Conservation (phyloP, 805 yeast species). For the Helenozyma baotianmanensis region DNA sequence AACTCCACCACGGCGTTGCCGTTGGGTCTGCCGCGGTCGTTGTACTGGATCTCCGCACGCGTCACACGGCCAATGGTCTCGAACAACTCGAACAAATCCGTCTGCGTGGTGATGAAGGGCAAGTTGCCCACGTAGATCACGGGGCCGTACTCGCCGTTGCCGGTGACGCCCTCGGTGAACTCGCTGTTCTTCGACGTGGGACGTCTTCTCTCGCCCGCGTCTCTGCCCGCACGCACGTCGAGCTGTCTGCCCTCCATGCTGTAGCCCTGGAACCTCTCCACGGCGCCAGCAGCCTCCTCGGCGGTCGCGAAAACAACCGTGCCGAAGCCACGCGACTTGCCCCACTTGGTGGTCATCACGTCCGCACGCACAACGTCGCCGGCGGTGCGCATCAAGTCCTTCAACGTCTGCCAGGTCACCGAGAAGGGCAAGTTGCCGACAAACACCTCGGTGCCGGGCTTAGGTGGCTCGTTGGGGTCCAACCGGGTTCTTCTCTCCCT, state of each 20-base stretch:
- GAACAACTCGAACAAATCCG: slow-evolving; percentile 80
- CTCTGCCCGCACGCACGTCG: slow-evolving; percentile 72
- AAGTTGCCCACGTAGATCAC: slow-evolving; percentile 67
- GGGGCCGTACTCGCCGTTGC: slow-evolving; percentile 48
- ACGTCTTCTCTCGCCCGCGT: slow-evolving; percentile 12
- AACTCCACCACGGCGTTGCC: slow-evolving; percentile 87
- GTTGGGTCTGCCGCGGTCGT: slow-evolving; percentile 57
- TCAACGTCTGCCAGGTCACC: slow-evolving; percentile 78
- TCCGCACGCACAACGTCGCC: slow-evolving; percentile 85
- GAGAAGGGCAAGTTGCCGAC: slow-evolving; percentile 80
- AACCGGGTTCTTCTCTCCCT: slow-evolving; percentile 12
- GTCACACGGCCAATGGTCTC: slow-evolving; percentile 75
- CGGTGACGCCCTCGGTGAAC: slow-evolving; percentile 64
- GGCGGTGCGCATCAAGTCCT: slow-evolving; percentile 73
- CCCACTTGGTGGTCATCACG: slow-evolving; percentile 58
- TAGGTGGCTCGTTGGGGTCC: slow-evolving; percentile 13
- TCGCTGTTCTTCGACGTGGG: slow-evolving; percentile 38
- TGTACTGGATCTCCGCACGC: slow-evolving; percentile 69
- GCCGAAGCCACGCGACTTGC: slow-evolving; percentile 84
- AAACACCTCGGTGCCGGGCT: slow-evolving; percentile 57
- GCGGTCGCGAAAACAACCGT: slow-evolving; percentile 64
- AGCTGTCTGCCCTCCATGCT: slow-evolving; percentile 71
- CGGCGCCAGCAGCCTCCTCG: slow-evolving; percentile 70
- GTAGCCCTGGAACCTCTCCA: slow-evolving; percentile 62
- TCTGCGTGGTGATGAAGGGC: slow-evolving; percentile 85